These are phyloP conservation scores for Corymbia maculata DNA, from an alignment of 345 rosid genomes.

Conservation along the genomic window DNA sequence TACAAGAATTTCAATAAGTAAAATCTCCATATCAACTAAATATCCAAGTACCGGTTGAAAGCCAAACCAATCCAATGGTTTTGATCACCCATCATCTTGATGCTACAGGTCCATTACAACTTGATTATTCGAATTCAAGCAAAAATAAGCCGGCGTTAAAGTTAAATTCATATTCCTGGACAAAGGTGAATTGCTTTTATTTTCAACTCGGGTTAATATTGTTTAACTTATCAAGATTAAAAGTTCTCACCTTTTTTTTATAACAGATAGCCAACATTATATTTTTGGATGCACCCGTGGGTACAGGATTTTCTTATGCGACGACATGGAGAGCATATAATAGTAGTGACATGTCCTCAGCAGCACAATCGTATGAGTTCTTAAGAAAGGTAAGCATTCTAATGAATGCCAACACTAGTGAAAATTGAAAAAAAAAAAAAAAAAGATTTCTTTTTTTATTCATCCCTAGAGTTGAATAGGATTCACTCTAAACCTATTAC, in stretches of 20 bases:
- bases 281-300: slow-evolving; percentile 26
- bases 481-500: too few species aligned
- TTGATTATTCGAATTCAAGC: slow-evolving; percentile 7
- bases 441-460: too few species aligned
- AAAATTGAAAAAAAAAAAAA: too few species aligned
- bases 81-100: not conserved
- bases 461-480: too few species aligned
- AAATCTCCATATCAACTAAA: too few species aligned
- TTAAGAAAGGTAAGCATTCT: slow-evolving; percentile 10
- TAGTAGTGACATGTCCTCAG: not conserved
- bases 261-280: slow-evolving; percentile 18
- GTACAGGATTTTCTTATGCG: slow-evolving; percentile 29
- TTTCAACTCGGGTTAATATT: not conserved
- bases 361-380: slow-evolving; percentile 2
- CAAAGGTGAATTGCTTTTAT: slow-evolving; percentile 5
- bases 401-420: not conserved
- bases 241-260: not conserved
- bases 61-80: not conserved
- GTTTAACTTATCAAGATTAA: not conserved
- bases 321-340: not conserved
- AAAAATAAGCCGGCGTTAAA: not conserved
- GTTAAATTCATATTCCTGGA: slow-evolving; percentile 17
- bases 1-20: too few species aligned
- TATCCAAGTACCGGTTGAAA: not conserved
- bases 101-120: slow-evolving; percentile 14